phyloP scores from a whole-genome alignment of 228 moss, liverwort and hornwort genomes.

The Sphagnum magellanicum region DNA sequence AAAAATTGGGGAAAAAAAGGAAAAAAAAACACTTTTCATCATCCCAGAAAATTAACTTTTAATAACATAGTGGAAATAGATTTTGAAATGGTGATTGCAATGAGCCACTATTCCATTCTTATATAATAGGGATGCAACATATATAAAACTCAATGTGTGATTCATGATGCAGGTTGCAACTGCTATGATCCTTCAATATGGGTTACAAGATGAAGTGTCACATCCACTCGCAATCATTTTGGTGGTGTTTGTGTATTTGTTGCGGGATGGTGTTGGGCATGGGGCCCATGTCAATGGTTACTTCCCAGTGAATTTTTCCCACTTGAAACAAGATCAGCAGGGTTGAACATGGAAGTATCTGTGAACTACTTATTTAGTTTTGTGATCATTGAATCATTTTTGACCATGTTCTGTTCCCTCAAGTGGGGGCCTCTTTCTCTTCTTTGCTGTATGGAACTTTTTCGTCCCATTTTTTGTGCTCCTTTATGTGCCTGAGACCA shows the following conservation, averaged over 20 bases:
- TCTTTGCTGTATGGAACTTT: constrained; percentile 27
- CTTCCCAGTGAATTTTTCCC: constrained; percentile 48
- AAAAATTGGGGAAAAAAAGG: no score
- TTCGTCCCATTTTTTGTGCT: constrained; percentile 24
- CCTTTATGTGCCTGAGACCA: constrained; percentile 39
- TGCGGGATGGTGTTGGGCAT: constrained; percentile 40
- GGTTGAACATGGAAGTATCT: constrained; percentile 31
- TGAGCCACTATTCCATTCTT: neutral
- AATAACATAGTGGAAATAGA: neutral
- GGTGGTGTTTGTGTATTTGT: constrained; percentile 25
- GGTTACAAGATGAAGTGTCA: constrained; percentile 12
- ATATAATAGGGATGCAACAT: no score
- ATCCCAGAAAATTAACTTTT: no score
- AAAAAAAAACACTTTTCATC: no score
- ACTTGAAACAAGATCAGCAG: constrained; percentile 37
- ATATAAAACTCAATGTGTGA: no score
- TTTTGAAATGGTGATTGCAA: neutral
- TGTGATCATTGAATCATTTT: constrained; percentile 28
- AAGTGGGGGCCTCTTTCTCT: constrained; percentile 34
- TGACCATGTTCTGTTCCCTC: constrained; percentile 33
- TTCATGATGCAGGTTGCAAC: constrained; percentile 17
- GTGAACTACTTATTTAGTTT: constrained; percentile 42
- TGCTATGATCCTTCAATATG: constrained; percentile 17
- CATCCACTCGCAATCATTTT: constrained; percentile 9
- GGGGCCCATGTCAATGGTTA: constrained; percentile 46